A percentile compares a stretch with the other conserved stretches of the same genome.
Evolutionary conservation across 495 filamentous ascomycete species (phyloP).

Genomic region (Chaetomium tenue): DNA sequence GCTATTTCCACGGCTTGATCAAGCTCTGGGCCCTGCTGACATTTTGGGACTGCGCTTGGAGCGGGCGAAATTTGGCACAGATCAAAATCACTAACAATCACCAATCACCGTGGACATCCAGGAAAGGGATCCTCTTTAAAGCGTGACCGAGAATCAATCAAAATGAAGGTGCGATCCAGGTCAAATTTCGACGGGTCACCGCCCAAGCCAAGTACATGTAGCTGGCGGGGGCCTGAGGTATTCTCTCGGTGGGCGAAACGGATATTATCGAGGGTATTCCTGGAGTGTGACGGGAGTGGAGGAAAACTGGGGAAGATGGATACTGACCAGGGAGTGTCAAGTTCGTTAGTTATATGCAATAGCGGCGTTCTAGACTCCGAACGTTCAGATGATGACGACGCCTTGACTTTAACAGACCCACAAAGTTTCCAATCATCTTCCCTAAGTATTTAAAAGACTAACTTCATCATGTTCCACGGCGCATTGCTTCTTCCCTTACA

Average conservation of each 20-base stretch:
- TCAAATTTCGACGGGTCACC: background rate
- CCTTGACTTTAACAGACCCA: no score
- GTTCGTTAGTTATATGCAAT: no score
- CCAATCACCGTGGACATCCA: no score
- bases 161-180: background rate
- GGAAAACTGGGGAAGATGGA: background rate
- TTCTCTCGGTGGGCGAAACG: background rate
- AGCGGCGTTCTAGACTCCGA: no score
- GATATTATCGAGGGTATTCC: background rate
- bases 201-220: background rate
- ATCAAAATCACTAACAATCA: constrained; percentile 1
- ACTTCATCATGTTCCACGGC: no score
- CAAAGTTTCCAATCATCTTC: no score
- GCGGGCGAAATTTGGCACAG: constrained; percentile 27
- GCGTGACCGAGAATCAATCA: no score
- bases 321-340: no score
- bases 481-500: no score
- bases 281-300: background rate
- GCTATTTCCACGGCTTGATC: constrained; percentile 60
- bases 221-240: background rate
- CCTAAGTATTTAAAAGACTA: no score
- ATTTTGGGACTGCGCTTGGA: constrained; percentile 39
- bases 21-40: constrained; percentile 63
- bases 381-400: no score
- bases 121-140: no score